Evolutionary conservation across 352 stramenopile species (phyloP).

Genomic region (Phytophthora hybrid): DNA sequence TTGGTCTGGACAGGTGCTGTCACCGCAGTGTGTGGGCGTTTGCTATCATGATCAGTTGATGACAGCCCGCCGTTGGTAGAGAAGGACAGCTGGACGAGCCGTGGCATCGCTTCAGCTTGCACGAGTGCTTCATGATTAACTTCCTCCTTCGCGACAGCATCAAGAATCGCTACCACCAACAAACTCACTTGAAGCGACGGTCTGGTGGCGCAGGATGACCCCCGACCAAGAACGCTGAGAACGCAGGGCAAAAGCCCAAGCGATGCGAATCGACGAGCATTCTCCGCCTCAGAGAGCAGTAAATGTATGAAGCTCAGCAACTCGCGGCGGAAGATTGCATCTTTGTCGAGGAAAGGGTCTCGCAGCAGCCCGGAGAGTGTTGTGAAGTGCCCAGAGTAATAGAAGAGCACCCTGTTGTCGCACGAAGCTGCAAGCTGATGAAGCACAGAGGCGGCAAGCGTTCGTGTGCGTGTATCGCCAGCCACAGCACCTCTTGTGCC

Average conservation of each 20-base stretch:
- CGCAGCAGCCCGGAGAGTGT: constrained; percentile 59
- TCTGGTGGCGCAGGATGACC: constrained; percentile 17
- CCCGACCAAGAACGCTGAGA: constrained; percentile 52
- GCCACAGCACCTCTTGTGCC: constrained; percentile 14
- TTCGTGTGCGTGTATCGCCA: constrained; percentile 59
- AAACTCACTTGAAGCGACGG: constrained; percentile 50
- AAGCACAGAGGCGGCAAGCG: constrained; percentile 62
- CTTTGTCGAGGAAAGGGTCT: constrained; percentile 75
- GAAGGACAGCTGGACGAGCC: constrained; percentile 68
- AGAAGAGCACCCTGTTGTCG: constrained; percentile 73
- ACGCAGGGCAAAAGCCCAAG: constrained; percentile 60
- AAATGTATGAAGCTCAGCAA: constrained; percentile 73
- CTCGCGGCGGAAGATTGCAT: constrained; percentile 62
- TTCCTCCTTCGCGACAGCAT: constrained; percentile 55
- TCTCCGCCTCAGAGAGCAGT: constrained; percentile 66
- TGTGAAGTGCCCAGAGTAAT: constrained; percentile 66
- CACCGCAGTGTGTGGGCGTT: constrained; percentile 30
- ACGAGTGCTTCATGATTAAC: constrained; percentile 66
- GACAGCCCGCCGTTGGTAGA: constrained; percentile 8
- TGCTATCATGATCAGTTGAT: constrained; percentile 9
- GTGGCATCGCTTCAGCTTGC: constrained; percentile 50
- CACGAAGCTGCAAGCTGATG: constrained; percentile 60
- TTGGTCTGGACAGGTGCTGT: constrained; percentile 9
- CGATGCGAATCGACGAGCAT: constrained; percentile 64
- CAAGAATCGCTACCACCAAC: constrained; percentile 67